Evolutionary conservation across 805 yeast species (phyloP).

Genomic region (Lachancea kluyveri): DNA sequence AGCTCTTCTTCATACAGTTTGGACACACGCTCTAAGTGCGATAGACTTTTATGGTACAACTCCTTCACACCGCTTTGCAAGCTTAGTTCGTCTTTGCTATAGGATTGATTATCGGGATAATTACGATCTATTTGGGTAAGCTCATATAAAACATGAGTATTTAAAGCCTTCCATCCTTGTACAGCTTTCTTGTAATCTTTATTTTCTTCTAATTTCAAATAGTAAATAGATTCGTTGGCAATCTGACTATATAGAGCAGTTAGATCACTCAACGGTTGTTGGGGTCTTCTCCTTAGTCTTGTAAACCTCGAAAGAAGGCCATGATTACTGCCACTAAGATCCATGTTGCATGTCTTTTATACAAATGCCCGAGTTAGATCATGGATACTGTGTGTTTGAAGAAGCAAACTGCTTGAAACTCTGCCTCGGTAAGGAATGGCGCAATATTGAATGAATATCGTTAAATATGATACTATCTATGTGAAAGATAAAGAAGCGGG

Average conservation of each 20-base stretch:
- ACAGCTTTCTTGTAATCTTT: conserved; percentile 48
- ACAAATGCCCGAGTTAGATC: no score
- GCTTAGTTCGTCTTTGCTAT: conserved; percentile 40
- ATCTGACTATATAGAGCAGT: conserved; percentile 56
- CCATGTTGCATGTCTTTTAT: no score
- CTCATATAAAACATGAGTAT: conserved; percentile 51
- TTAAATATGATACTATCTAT: no score
- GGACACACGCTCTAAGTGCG: conserved; percentile 35
- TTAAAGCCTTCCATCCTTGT: conserved; percentile 70
- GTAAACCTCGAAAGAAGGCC: conserved; percentile 15
- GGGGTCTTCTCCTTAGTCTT: conserved; percentile 48
- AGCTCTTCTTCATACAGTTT: conserved; percentile 14
- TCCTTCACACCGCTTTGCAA: conserved; percentile 36
- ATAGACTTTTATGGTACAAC: conserved; percentile 32
- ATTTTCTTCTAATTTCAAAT: conserved; percentile 52
- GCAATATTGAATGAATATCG: no score
- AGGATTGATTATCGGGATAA: conserved; percentile 27
- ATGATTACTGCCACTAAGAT: conserved; percentile 9
- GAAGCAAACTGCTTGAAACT: conserved; percentile 4
- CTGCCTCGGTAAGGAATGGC: no score
- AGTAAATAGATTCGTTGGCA: conserved; percentile 52
- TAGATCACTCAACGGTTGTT: conserved; percentile 52
- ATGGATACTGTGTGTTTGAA: no score
- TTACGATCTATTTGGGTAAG: conserved; percentile 46
- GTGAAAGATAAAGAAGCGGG: not conserved